phyloP scores from a whole-genome alignment of 75 land plant genomes.

The Isoetes taiwanensis region DNA sequence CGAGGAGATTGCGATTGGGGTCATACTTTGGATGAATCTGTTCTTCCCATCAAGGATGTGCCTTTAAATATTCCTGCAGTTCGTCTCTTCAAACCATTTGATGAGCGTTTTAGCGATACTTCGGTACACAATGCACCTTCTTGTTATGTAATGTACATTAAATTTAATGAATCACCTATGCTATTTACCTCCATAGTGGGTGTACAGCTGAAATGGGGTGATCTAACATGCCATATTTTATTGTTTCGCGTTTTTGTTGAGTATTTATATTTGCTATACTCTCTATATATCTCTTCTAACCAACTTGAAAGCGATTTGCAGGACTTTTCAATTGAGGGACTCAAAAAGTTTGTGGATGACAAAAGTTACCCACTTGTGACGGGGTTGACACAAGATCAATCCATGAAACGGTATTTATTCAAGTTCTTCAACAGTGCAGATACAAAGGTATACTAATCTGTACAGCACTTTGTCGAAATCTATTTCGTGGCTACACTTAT shows the following conservation, averaged over 20 bases:
- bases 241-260: background rate
- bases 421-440: slow-evolving; percentile 53
- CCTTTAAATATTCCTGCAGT: slow-evolving; percentile 41
- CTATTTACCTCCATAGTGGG: background rate
- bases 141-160: background rate
- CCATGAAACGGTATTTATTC: slow-evolving; percentile 38
- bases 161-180: background rate
- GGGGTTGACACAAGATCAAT: slow-evolving; percentile 49
- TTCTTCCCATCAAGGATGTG: slow-evolving; percentile 55
- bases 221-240: background rate
- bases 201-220: background rate
- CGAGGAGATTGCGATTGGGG: slow-evolving; percentile 73
- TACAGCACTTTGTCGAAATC: background rate
- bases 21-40: slow-evolving; percentile 57
- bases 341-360: slow-evolving; percentile 63
- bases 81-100: slow-evolving; percentile 77
- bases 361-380: slow-evolving; percentile 56
- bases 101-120: slow-evolving; percentile 75
- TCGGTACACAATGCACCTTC: background rate
- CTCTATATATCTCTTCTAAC: background rate
- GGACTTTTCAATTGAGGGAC: slow-evolving; percentile 55
- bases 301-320: slow-evolving; percentile 11
- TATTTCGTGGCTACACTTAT: background rate
- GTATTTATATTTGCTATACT: background rate
- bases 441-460: slow-evolving; percentile 39